Conservation (phyloP, 2,329 filamentous ascomycete species). For the Lojkania enalia region DNA sequence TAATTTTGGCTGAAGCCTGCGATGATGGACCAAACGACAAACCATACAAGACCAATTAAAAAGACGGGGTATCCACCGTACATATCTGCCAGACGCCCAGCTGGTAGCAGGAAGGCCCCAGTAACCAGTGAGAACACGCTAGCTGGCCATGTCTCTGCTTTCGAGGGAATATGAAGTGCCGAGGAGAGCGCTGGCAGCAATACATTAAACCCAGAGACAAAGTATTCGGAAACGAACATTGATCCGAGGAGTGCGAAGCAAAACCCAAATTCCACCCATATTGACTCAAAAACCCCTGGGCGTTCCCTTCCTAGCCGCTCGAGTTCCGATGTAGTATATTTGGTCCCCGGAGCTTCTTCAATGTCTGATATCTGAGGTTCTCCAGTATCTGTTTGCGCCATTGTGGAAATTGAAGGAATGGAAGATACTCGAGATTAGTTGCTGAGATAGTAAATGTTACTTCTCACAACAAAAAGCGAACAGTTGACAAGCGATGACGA, state of each 20-base stretch:
- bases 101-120: conserved; percentile 47
- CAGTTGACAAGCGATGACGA: too few relatives aligned
- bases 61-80: conserved; percentile 66
- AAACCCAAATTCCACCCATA: conserved; percentile 63
- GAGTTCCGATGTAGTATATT: conserved; percentile 45
- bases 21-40: conserved; percentile 69
- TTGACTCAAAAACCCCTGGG: conserved; percentile 58
- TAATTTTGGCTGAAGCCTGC: conserved; percentile 70
- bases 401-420: neutral
- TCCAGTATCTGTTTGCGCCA: neutral
- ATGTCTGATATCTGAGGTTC: neutral
- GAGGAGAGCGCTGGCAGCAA: conserved; percentile 67
- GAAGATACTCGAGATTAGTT: too few relatives aligned
- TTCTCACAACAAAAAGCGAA: too few relatives aligned
- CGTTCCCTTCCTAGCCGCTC: conserved; percentile 66
- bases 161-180: conserved; percentile 67
- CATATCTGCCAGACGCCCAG: conserved; percentile 63
- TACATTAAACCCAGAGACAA: conserved; percentile 73
- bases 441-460: too few relatives aligned
- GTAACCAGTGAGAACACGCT: conserved; percentile 44
- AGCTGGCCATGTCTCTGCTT: conserved; percentile 56
- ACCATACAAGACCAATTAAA: conserved; percentile 64
- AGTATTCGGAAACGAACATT: conserved; percentile 71
- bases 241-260: conserved; percentile 64
- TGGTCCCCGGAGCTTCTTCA: neutral